Conservation (phyloP, 768 basidiomycete species). For the Chalciporus chontae region DNA sequence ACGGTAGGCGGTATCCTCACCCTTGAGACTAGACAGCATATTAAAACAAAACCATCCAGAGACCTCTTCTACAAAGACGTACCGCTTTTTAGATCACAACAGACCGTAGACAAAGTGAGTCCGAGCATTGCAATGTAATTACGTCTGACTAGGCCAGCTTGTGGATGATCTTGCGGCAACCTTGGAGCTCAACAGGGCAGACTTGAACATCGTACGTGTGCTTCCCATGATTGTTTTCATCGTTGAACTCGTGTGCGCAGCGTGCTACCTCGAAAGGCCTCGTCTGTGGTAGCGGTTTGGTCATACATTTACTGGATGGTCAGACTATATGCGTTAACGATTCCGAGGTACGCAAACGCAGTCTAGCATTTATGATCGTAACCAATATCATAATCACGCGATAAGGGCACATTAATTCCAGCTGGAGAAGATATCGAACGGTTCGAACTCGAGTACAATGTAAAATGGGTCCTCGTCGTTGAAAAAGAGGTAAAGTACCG, state of each 20-base stretch:
- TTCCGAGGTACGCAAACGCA: slow-evolving; percentile 46
- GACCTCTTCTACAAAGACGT: slow-evolving; percentile 91
- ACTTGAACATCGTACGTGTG: slow-evolving; percentile 67
- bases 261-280: slow-evolving; percentile 89
- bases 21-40: slow-evolving; percentile 8
- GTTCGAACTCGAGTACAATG: slow-evolving; percentile 49
- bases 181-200: slow-evolving; percentile 64
- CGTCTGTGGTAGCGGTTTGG: slow-evolving; percentile 63
- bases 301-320: slow-evolving; percentile 55
- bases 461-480: slow-evolving; percentile 80
- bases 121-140: not conserved
- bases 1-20: slow-evolving; percentile 38
- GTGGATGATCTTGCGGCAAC: slow-evolving; percentile 90
- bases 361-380: not conserved
- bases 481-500: slow-evolving; percentile 79
- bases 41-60: slow-evolving; percentile 35
- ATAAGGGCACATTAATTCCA: slow-evolving; percentile 75
- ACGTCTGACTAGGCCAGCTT: slow-evolving; percentile 45
- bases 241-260: slow-evolving; percentile 37
- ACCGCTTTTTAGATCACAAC: slow-evolving; percentile 69
- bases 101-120: slow-evolving; percentile 71
- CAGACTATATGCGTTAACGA: slow-evolving; percentile 49
- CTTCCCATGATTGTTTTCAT: not conserved
- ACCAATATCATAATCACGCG: not conserved
- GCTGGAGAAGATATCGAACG: slow-evolving; percentile 64